Evolutionary conservation across 192 early-diverging fungal genomes (phyloP).

Genomic region (Gryganskiella cystojenkinii): DNA sequence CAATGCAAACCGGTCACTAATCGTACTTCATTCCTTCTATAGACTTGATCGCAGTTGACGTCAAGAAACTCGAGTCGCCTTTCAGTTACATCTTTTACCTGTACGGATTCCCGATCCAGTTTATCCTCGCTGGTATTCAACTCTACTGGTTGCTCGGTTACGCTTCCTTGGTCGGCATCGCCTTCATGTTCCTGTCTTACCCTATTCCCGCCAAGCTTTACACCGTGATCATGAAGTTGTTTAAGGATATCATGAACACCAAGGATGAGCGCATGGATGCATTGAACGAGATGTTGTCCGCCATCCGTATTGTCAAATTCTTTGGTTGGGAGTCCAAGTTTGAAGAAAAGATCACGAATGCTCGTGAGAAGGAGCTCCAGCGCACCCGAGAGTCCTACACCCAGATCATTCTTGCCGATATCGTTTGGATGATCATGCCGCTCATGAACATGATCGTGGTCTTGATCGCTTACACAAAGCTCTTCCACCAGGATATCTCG

Average conservation of each 20-base stretch:
- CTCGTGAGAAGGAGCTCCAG: slow-evolving; percentile 70
- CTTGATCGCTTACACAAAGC: slow-evolving; percentile 67
- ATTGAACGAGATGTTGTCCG: slow-evolving; percentile 80
- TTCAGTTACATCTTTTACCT: slow-evolving; percentile 48
- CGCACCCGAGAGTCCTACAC: slow-evolving; percentile 60
- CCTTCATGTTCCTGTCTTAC: slow-evolving; percentile 70
- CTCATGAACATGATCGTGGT: slow-evolving; percentile 69
- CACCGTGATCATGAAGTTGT: slow-evolving; percentile 59
- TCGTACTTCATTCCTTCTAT: background rate
- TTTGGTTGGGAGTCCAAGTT: slow-evolving; percentile 88
- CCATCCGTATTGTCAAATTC: slow-evolving; percentile 94
- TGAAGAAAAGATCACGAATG: slow-evolving; percentile 68
- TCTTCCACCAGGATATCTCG: slow-evolving; percentile 61
- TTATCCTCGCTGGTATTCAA: slow-evolving; percentile 72
- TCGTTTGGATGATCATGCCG: slow-evolving; percentile 67
- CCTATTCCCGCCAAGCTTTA: slow-evolving; percentile 63
- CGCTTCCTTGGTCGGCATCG: slow-evolving; percentile 81
- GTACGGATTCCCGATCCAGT: slow-evolving; percentile 71
- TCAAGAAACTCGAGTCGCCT: slow-evolving; percentile 26
- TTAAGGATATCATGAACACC: slow-evolving; percentile 63
- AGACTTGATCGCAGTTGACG: slow-evolving; percentile 49
- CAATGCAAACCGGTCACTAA: slow-evolving; percentile 1
- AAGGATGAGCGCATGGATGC: slow-evolving; percentile 85
- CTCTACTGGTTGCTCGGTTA: slow-evolving; percentile 84
- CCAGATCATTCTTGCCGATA: slow-evolving; percentile 64